Base-by-base conservation (phyloP, 192 early-diverging fungal genomes). In the Chytriomyces sp. region DNA sequence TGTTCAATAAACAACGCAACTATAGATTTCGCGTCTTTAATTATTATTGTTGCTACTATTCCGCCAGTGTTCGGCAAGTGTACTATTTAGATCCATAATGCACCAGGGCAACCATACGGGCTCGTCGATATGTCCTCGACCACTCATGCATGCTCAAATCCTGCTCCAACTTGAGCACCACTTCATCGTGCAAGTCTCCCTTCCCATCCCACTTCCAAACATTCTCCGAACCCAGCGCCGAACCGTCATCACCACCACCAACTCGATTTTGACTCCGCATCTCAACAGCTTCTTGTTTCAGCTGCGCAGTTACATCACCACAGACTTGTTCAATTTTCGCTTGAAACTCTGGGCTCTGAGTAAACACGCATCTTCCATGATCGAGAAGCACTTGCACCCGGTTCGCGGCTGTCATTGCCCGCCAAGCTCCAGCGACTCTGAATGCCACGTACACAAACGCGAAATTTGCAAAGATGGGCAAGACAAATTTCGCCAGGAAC, bases 401-500 rank as follows among this genome's bases (percentile, higher is more conserved):
- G 11, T 62, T 67, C 9, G 61, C 46, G 59, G 83, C 81, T 13
- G 76, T 65, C 50, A 71, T 50, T 28, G 83, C 73, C 16, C 87
- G 75, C 76, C 76, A 85, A 11, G 64, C 23, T 6, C 79, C 72
- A 49, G 77, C 84, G 18, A 86, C n/a, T 16, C 87, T 81, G 61
- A 86, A 88, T 4, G 80, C 69, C 66, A 86, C 76, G 79, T 88
- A 88, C 8, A 71, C 77, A 70, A 88, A 86, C 10, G 83, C 66
- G 11, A 80, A 20, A 67, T 88, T 88, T 24, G 82, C 81, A n/a
- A 76, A 45, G 7, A 73, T 65, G 18, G 83, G 10, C 61, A 77
- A 49, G 60, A 82, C 63, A 53, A 70, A 70, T 50, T 88, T 88
- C 6, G 83, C 79, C 10, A 88, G 73, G 69, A 79, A 82, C 7